These are phyloP conservation scores for Aquilaria malaccensis DNA, from an alignment of 345 rosid genomes.

Conservation along the genomic window DNA sequence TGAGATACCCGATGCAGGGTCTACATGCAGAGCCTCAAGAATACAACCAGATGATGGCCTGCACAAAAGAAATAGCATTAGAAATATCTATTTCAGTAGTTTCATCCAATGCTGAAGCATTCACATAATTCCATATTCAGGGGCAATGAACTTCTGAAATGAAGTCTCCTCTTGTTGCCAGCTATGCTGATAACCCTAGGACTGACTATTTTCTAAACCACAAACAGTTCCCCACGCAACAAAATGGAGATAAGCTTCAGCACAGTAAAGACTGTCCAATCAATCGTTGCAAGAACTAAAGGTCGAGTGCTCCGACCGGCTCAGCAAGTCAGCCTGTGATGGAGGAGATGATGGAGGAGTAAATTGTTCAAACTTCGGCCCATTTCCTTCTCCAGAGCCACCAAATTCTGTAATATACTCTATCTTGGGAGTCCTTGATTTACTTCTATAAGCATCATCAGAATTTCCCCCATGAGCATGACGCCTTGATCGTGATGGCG, in stretches of 20 bases:
- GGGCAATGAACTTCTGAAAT: conserved; percentile 39
- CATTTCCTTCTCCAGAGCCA: conserved; percentile 56
- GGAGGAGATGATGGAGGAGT: conserved; percentile 93
- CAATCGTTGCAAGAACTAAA: conserved; percentile 97
- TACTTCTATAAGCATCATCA: conserved; percentile 56
- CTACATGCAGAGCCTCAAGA: conserved; percentile 95
- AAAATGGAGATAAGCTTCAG: conserved; percentile 67
- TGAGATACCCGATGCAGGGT: conserved; percentile 93
- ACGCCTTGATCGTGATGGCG: conserved; percentile 71
- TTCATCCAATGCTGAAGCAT: conserved; percentile 16
- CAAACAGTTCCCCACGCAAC: conserved; percentile 52
- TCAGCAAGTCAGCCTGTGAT: conserved; percentile 50
- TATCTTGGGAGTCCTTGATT: conserved; percentile 63
- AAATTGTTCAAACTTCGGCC: conserved; percentile 67
- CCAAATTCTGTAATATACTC: conserved; percentile 97
- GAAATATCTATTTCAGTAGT: conserved; percentile 20
- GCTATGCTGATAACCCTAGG: conserved; percentile 45
- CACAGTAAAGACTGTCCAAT: conserved; percentile 68
- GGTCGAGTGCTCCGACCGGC: conserved; percentile 99
- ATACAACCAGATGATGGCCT: conserved; percentile 79
- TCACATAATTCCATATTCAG: conserved; percentile 23
- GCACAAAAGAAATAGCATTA: conserved; percentile 53
- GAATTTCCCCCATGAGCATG: conserved; percentile 47
- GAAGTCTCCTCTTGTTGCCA: conserved; percentile 50
- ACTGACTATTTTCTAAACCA: conserved; percentile 40